phyloP scores from a whole-genome alignment of 139 green algal genomes.

The Astrephomene gubernaculifera region DNA sequence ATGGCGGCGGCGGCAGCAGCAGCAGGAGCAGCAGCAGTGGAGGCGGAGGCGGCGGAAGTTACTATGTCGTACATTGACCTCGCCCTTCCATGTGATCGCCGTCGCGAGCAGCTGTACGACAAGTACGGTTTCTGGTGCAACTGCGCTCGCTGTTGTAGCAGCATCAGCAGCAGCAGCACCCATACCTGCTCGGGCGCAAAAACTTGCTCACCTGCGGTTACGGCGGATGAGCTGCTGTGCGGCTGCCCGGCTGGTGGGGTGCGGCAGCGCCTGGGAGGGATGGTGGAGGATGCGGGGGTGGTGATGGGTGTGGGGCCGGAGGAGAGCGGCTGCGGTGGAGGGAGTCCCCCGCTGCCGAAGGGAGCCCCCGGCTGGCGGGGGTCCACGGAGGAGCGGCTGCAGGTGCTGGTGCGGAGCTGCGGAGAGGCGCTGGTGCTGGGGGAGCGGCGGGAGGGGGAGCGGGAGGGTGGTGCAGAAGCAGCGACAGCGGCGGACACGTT shows the following conservation, averaged over 20 bases:
- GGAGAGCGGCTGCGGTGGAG: neutral
- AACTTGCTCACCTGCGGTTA: too few relatives aligned
- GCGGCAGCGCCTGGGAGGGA: neutral
- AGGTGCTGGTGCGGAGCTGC: neutral
- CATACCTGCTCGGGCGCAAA: too few relatives aligned
- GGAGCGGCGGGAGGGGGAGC: neutral
- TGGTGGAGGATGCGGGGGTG: neutral
- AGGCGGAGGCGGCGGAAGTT: neutral
- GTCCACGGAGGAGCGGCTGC: neutral
- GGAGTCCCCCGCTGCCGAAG: neutral
- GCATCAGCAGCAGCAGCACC: neutral
- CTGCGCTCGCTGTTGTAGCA: slow-evolving; percentile 33
- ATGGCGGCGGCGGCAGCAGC: too few relatives aligned
- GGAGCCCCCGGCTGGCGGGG: neutral
- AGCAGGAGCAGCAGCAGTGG: too few relatives aligned
- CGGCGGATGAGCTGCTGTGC: slow-evolving; percentile 7
- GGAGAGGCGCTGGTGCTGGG: neutral
- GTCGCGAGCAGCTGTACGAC: neutral
- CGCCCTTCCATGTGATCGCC: neutral
- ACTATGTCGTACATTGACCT: slow-evolving; percentile 32
- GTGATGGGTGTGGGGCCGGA: neutral
- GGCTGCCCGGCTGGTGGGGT: too few relatives aligned
- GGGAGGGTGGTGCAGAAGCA: neutral
- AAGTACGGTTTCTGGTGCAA: slow-evolving; percentile 41
- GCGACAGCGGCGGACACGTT: neutral